Evolutionary conservation across 2,329 filamentous ascomycete species (phyloP).

Genomic region (Fusarium devonianum): DNA sequence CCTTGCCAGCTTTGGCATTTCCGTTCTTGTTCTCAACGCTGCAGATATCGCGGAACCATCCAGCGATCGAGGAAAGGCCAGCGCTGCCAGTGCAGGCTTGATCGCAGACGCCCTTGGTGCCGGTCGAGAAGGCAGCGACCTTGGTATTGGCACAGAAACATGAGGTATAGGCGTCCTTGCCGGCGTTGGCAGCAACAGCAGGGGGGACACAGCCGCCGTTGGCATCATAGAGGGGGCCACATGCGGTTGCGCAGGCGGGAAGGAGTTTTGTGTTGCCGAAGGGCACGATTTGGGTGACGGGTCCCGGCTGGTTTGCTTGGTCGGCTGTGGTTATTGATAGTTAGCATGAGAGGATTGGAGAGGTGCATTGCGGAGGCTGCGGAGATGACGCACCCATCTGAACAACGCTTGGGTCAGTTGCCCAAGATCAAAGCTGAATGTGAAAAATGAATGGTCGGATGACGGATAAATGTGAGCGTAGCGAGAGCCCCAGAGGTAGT

Average conservation of each 20-base stretch:
- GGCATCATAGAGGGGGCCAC: conserved; percentile 70
- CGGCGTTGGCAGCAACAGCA: conserved; percentile 53
- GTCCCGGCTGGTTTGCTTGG: conserved; percentile 15
- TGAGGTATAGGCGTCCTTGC: conserved; percentile 62
- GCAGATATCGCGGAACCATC: conserved; percentile 77
- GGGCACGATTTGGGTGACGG: conserved; percentile 62
- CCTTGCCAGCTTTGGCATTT: conserved; percentile 14
- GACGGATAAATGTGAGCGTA: conserved; percentile 1
- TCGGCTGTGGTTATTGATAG: conserved; percentile 12
- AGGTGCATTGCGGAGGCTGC: conserved; percentile 35
- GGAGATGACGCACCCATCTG: conserved; percentile 48
- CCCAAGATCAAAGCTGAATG: neutral
- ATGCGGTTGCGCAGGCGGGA: conserved; percentile 67
- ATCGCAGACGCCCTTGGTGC: conserved; percentile 68
- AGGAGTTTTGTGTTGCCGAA: conserved; percentile 56
- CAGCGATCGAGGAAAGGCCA: conserved; percentile 63
- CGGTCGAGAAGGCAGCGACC: conserved; percentile 65
- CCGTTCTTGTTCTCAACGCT: conserved; percentile 46
- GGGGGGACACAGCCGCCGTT: conserved; percentile 75
- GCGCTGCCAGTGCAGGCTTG: conserved; percentile 59
- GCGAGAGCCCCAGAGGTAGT: conserved; percentile 1
- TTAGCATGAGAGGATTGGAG: conserved; percentile 29
- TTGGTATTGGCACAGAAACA: conserved; percentile 77
- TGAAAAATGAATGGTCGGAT: conserved; percentile 21
- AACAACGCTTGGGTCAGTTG: conserved; percentile 25